Base-by-base conservation (phyloP, 805 yeast species). In the Lachancea sp. region DNA sequence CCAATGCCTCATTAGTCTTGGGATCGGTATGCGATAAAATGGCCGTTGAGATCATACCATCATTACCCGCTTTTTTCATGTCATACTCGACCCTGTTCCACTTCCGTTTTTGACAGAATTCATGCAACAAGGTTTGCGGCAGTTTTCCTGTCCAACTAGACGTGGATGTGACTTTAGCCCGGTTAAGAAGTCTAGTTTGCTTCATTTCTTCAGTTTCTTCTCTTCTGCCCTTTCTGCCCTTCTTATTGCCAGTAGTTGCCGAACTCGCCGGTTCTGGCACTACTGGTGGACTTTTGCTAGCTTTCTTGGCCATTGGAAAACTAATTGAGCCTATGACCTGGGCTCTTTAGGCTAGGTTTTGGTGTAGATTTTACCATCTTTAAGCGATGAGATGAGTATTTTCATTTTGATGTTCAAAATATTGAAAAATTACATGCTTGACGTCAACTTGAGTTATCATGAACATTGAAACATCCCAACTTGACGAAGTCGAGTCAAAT, bases 81-180 rank as follows among this genome's bases (percentile, higher is more conserved):
- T 85, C 90, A 53, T 87, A 86, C 18, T 75, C 81, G 3, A 87
- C 95, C 52, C 82, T 82, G 47, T 81, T 83, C 99, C 99, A 91
- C 64, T 88, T 87, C 48, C 77, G 79, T 60, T 82, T 85, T 61
- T 87, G 96, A 50, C 93, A 85, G 51, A 81, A 82, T 58, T 91
- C 99, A 57, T 87, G 87, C 3, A 91, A 72, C 15, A 91, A 65
- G 0, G 93, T 81, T 2, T 85, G 88, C 0, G 99, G 98, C 13
- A 91, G 70, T 56, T 91, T 91, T 1, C 99, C 99, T 0, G 96
- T 89, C 96, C 96, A 89, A 25, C 91, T 87, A 37, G 81, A 68
- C 31, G 83, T 75, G 13, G 84, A 81, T 0, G 85, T 74, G 0
- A 81, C 84, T n/a, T 73, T 65, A 25, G 75, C 61, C 52, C 80